A percentile compares a stretch with the other conserved stretches of the same genome.
Conservation (phyloP, 2,329 filamentous ascomycete genomes). For the Alternaria sp. region DNA sequence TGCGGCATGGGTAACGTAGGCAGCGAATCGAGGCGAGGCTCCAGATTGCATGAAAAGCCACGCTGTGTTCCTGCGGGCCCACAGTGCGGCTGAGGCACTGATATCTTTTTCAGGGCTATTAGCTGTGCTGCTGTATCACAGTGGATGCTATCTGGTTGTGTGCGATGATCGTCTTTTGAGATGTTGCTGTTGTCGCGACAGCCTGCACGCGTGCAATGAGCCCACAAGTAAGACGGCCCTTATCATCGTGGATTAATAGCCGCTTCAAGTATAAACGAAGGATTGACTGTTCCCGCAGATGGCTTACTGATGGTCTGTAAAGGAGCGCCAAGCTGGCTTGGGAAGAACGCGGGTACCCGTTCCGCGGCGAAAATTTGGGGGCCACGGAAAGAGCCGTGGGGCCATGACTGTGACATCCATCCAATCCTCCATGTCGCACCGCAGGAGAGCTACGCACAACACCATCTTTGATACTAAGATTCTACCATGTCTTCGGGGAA, state of each 20-base stretch:
- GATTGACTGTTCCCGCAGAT: neutral
- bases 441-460: neutral
- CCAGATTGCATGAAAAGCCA: slow-evolving; percentile 4
- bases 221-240: neutral
- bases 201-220: neutral
- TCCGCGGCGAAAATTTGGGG: neutral
- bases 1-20: neutral
- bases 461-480: neutral
- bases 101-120: neutral
- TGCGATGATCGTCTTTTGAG: neutral
- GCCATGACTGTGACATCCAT: neutral
- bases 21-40: slow-evolving; percentile 1
- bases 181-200: neutral
- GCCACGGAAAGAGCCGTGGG: neutral
- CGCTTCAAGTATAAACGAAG: neutral
- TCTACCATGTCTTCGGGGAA: slow-evolving; percentile 3
- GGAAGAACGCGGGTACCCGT: neutral
- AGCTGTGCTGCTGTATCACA: neutral
- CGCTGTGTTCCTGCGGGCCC: neutral
- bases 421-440: neutral
- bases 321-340: neutral
- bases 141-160: neutral
- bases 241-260: neutral
- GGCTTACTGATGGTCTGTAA: slow-evolving; percentile 4
- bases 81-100: slow-evolving; percentile 2